Conservation (phyloP, 2,329 filamentous ascomycete genomes). For the Graphiopsis chlorocephala region DNA sequence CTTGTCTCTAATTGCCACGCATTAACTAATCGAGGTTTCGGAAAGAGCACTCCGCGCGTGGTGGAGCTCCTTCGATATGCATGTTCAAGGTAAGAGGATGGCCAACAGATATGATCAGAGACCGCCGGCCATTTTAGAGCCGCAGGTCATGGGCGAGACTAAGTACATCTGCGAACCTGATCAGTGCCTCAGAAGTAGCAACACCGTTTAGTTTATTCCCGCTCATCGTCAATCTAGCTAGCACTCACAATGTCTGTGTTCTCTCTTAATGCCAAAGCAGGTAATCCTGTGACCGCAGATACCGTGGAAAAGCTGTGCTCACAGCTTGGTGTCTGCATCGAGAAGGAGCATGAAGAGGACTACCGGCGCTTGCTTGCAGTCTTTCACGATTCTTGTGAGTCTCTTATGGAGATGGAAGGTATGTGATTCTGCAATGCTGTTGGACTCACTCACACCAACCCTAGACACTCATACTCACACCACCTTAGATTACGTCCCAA, state of each 20-base stretch:
- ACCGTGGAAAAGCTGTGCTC: constrained; percentile 35
- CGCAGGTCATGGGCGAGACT: not conserved
- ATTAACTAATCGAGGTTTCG: not conserved
- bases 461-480: not conserved
- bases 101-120: not conserved
- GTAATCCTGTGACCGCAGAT: constrained; percentile 35
- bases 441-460: not conserved
- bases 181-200: not conserved
- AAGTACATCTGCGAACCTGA: not conserved
- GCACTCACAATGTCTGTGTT: constrained; percentile 38
- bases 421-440: not conserved
- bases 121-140: not conserved
- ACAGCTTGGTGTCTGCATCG: constrained; percentile 34
- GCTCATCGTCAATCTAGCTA: not conserved
- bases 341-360: constrained; percentile 38
- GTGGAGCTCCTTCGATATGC: not conserved
- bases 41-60: not conserved
- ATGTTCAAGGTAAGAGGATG: not conserved
- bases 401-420: constrained; percentile 38
- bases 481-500: constrained; percentile 33
- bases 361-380: constrained; percentile 39
- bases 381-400: constrained; percentile 39
- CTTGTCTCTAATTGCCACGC: not conserved
- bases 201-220: not conserved
- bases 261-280: constrained; percentile 33